Evolutionary conservation across 2,329 filamentous ascomycete genomes (phyloP).

Genomic region (Trichophyton schoenleinii): DNA sequence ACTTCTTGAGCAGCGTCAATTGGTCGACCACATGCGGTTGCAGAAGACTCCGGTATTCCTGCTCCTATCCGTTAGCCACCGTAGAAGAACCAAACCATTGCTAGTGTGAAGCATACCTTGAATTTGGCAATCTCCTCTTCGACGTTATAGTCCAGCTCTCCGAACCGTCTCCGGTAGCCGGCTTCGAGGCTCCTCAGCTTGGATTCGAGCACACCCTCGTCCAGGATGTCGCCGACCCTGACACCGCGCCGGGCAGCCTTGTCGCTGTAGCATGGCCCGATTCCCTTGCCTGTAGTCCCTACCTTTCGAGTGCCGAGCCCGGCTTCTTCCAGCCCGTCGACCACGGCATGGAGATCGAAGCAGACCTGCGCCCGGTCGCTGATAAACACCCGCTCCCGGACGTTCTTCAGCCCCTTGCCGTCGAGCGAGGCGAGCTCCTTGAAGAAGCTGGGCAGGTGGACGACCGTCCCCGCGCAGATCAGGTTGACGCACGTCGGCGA

Average conservation of each 20-base stretch:
- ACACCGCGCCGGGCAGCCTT: constrained; percentile 50
- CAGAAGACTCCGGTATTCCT: constrained; percentile 29
- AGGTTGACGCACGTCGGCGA: constrained; percentile 35
- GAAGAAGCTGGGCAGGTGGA: constrained; percentile 38
- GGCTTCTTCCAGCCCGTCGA: constrained; percentile 35
- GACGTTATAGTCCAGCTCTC: constrained; percentile 46
- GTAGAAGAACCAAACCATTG: neutral
- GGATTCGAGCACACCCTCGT: constrained; percentile 43
- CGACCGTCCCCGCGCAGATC: constrained; percentile 36
- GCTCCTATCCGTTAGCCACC: constrained; percentile 9
- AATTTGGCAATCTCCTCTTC: constrained; percentile 48
- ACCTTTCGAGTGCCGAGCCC: constrained; percentile 34
- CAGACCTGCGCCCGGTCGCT: constrained; percentile 25
- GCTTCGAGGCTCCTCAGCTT: constrained; percentile 42
- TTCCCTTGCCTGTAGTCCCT: constrained; percentile 39
- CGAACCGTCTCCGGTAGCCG: constrained; percentile 46
- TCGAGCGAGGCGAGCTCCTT: constrained; percentile 34
- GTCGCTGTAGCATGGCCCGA: constrained; percentile 49
- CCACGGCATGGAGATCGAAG: constrained; percentile 16
- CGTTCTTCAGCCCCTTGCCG: constrained; percentile 31
- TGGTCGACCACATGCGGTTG: constrained; percentile 31
- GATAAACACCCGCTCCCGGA: constrained; percentile 33
- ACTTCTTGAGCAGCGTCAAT: constrained; percentile 42
- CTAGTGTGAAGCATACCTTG: constrained; percentile 31
- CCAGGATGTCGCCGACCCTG: constrained; percentile 46